Evolutionary conservation across 2,329 filamentous ascomycete genomes (phyloP).

Genomic region (Rhynchosporium secalis): DNA sequence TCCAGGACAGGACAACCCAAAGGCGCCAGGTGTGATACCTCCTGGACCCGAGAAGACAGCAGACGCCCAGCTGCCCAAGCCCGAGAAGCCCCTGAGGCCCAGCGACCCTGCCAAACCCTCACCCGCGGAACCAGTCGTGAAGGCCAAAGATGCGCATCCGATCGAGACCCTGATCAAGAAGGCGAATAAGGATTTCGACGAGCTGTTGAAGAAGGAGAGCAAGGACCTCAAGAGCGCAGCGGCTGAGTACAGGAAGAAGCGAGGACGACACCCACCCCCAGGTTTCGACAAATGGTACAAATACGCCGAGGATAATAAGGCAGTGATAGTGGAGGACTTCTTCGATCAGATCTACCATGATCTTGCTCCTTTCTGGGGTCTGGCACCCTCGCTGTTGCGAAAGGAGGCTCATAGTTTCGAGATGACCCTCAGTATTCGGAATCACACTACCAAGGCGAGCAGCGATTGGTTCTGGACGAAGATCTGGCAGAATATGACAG

Average conservation of each 20-base stretch:
- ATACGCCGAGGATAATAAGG: constrained; percentile 52
- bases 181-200: constrained; percentile 44
- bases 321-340: constrained; percentile 61
- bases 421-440: constrained; percentile 61
- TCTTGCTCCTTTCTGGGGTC: constrained; percentile 48
- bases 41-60: constrained; percentile 2
- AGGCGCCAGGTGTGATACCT: constrained; percentile 16
- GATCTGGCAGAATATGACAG: constrained; percentile 42
- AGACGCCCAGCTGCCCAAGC: too few relatives aligned
- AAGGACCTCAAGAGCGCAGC: constrained; percentile 48
- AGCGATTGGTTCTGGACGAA: constrained; percentile 46
- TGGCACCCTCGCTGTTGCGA: constrained; percentile 48
- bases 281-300: constrained; percentile 61
- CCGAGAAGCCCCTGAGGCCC: not conserved
- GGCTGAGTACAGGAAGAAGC: constrained; percentile 53
- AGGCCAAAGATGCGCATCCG: constrained; percentile 40
- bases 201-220: constrained; percentile 45
- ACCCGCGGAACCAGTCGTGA: too few relatives aligned
- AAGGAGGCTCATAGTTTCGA: constrained; percentile 56
- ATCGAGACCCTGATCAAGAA: constrained; percentile 48
- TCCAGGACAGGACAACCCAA: constrained; percentile 11
- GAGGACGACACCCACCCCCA: constrained; percentile 62
- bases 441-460: constrained; percentile 51
- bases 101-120: not conserved
- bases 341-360: constrained; percentile 57